Conservation (phyloP, 352 stramenopile species). For the Phytophthora fragariae region DNA sequence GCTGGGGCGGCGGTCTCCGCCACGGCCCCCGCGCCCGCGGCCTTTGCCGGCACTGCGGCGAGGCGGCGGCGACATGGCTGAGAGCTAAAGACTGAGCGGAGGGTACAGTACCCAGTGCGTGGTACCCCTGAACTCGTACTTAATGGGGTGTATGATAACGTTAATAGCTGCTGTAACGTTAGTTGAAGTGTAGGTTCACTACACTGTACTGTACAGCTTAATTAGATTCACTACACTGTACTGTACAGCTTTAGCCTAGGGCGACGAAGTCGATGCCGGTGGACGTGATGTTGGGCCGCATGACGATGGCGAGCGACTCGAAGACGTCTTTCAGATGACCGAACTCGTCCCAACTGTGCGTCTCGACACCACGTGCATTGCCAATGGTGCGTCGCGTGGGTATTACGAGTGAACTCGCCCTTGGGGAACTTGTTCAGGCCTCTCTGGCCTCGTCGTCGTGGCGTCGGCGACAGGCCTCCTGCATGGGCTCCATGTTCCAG, state of each 20-base stretch:
- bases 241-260: neutral
- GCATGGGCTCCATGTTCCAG: conserved; percentile 57
- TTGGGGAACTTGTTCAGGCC: conserved; percentile 44
- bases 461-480: conserved; percentile 30
- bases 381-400: conserved; percentile 60
- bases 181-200: neutral
- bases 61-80: conserved; percentile 37
- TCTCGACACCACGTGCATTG: conserved; percentile 68
- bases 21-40: conserved; percentile 33
- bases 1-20: conserved; percentile 6
- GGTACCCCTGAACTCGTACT: neutral
- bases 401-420: conserved; percentile 56
- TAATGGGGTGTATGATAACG: neutral
- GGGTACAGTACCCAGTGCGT: neutral
- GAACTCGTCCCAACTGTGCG: conserved; percentile 38
- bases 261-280: conserved; percentile 24
- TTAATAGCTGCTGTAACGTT: conserved; percentile 1
- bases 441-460: conserved; percentile 33
- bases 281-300: conserved; percentile 28
- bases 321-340: conserved; percentile 40
- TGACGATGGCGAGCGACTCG: conserved; percentile 1
- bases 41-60: conserved; percentile 38
- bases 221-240: too few relatives aligned
- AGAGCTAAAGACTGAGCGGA: neutral
- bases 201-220: too few relatives aligned